These are phyloP conservation scores for Candolleomyces efflorescens DNA, from an alignment of 768 basidiomycete species.

Conservation along the genomic window DNA sequence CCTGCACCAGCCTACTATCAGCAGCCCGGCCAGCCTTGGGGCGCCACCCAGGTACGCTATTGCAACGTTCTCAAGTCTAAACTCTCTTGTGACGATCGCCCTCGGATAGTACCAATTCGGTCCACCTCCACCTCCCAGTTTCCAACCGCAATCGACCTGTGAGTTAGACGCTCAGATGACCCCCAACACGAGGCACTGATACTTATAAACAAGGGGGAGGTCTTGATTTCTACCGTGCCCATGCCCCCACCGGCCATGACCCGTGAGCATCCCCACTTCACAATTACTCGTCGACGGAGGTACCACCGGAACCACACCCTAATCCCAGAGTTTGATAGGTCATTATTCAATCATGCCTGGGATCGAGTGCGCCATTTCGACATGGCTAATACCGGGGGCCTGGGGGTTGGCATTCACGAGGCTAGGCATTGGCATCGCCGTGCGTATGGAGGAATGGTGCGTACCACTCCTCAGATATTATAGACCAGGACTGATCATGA, in stretches of 20 bases:
- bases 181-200: conserved; percentile 13
- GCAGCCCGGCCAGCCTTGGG: conserved; percentile 34
- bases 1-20: conserved; percentile 30
- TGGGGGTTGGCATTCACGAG: conserved; percentile 54
- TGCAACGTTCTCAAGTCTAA: not conserved
- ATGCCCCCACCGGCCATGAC: conserved; percentile 46
- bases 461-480: conserved; percentile 13
- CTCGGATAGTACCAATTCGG: conserved; percentile 34
- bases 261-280: conserved; percentile 39
- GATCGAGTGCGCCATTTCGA: conserved; percentile 40
- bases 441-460: conserved; percentile 59
- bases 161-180: conserved; percentile 17
- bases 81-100: too few relatives aligned
- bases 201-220: conserved; percentile 48
- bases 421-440: conserved; percentile 63
- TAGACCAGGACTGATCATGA: conserved; percentile 1
- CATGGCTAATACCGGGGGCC: conserved; percentile 23
- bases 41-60: conserved; percentile 37
- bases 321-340: conserved; percentile 43
- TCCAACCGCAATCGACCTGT: conserved; percentile 54
- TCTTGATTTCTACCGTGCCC: conserved; percentile 59
- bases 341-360: conserved; percentile 54
- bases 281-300: conserved; percentile 5
- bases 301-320: conserved; percentile 16
- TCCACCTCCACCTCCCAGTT: conserved; percentile 35